These are phyloP conservation scores for Calocybe indica DNA, from an alignment of 768 basidiomycete genomes.

Conservation along the genomic window DNA sequence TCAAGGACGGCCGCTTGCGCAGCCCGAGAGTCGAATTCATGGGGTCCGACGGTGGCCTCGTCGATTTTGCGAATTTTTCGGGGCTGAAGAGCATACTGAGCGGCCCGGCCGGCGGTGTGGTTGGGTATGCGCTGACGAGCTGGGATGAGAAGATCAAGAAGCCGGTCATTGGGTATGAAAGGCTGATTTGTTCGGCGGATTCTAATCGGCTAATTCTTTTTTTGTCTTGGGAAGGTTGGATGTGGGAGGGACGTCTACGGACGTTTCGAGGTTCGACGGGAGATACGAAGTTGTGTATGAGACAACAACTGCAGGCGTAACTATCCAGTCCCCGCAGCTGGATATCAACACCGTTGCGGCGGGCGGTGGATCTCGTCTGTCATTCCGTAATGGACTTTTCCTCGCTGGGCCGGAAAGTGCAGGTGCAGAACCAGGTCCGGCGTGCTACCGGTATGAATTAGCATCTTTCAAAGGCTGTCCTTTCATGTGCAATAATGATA, in stretches of 20 bases:
- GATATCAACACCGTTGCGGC: conserved; percentile 97
- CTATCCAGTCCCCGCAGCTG: conserved; percentile 87
- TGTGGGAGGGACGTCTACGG: conserved; percentile 94
- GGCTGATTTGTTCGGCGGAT: too few relatives aligned
- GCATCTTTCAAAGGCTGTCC: neutral
- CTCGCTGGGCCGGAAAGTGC: conserved; percentile 89
- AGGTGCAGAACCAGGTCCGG: conserved; percentile 90
- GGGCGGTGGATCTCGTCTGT: conserved; percentile 87
- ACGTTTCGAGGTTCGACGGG: conserved; percentile 90
- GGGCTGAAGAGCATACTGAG: conserved; percentile 91
- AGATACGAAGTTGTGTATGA: conserved; percentile 92
- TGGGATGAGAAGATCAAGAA: conserved; percentile 70
- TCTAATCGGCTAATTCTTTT: neutral
- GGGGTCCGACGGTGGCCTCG: conserved; percentile 87
- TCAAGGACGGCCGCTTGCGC: conserved; percentile 50
- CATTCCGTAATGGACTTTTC: conserved; percentile 88
- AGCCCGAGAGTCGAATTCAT: conserved; percentile 89
- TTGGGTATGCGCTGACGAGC: conserved; percentile 89
- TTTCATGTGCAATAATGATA: neutral
- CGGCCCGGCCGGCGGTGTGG: conserved; percentile 93
- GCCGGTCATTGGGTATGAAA: conserved; percentile 76
- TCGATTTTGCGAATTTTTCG: conserved; percentile 80
- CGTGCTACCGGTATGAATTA: conserved; percentile 68
- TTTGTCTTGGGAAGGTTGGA: conserved; percentile 49
- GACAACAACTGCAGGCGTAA: conserved; percentile 91